Evolutionary conservation across 1,284 basidiomycete species (phyloP).

Genomic region (Ceratobasidium theobromae): DNA sequence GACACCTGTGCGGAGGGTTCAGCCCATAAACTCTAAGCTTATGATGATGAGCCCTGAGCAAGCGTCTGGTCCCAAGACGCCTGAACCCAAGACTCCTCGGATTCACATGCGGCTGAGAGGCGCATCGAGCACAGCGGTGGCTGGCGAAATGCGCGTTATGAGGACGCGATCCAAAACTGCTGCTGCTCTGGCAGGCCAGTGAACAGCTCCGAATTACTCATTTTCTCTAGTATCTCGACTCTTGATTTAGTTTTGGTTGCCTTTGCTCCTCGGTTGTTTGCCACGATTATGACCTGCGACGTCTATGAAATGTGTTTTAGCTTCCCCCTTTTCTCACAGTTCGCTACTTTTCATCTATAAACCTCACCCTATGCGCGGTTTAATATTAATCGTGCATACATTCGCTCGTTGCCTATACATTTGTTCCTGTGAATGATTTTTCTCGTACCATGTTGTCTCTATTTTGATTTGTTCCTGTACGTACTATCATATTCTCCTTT

Average conservation of each 20-base stretch:
- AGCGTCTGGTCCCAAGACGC: conserved; percentile 10
- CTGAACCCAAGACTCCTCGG: conserved; percentile 15
- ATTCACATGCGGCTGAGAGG: not conserved
- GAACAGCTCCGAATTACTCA: not conserved
- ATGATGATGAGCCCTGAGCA: not conserved
- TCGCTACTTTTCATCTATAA: not conserved
- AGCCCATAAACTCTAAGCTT: not conserved
- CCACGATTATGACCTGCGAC: too few relatives aligned
- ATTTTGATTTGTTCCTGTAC: not conserved
- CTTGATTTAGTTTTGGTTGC: too few relatives aligned
- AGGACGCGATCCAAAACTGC: conserved; percentile 26
- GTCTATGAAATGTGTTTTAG: not conserved
- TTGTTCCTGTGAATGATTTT: not conserved
- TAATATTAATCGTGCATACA: not conserved
- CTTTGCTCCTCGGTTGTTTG: too few relatives aligned
- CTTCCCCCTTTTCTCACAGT: not conserved
- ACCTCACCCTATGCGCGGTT: not conserved
- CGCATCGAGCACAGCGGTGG: not conserved
- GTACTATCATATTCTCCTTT: not conserved
- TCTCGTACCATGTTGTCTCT: too few relatives aligned
- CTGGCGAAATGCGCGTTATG: conserved; percentile 2
- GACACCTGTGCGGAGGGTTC: conserved; percentile 6
- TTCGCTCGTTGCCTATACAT: not conserved
- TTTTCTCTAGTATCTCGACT: not conserved
- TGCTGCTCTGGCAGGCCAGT: not conserved